Percentiles rank a stretch among this genome's conserved stretches.
Evolutionary conservation across 208 protist genomes (phyloP).

Genomic region (Leptomonas seymouri): DNA sequence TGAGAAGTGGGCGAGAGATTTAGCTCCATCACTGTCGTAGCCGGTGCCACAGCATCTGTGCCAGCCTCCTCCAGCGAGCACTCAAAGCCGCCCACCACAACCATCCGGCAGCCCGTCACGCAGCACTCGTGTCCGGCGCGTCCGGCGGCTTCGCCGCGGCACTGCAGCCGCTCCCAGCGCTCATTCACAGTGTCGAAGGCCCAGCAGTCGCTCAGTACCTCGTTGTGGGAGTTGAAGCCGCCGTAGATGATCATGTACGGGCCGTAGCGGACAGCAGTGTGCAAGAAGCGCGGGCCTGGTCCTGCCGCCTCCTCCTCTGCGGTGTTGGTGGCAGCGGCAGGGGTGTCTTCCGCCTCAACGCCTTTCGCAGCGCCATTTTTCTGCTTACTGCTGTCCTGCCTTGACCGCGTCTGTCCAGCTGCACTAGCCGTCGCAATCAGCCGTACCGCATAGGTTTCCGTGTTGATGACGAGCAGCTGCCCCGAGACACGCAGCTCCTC

Average conservation of each 20-base stretch:
- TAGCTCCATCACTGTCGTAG: conserved; percentile 51
- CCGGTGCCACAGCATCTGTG: conserved; percentile 11
- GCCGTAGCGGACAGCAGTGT: conserved; percentile 77
- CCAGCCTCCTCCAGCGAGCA: conserved; percentile 48
- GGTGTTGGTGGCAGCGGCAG: neutral
- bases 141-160: conserved; percentile 30
- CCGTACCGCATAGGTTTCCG: conserved; percentile 60
- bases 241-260: conserved; percentile 87
- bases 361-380: too few relatives aligned
- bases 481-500: conserved; percentile 61
- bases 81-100: conserved; percentile 78
- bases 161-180: conserved; percentile 73
- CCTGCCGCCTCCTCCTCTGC: conserved; percentile 6
- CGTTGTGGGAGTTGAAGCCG: conserved; percentile 76
- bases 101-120: conserved; percentile 73
- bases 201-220: conserved; percentile 67
- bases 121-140: conserved; percentile 72
- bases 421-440: conserved; percentile 22
- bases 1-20: conserved; percentile 61
- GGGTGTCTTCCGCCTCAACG: neutral
- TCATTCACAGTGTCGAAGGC: conserved; percentile 84
- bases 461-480: conserved; percentile 72
- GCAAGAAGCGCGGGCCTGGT: conserved; percentile 60
- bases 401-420: neutral
- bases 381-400: neutral